Percentiles rank a stretch among this genome's conserved stretches.
Conservation (phyloP, 306 rosid species). For the Inga oerstediana region DNA sequence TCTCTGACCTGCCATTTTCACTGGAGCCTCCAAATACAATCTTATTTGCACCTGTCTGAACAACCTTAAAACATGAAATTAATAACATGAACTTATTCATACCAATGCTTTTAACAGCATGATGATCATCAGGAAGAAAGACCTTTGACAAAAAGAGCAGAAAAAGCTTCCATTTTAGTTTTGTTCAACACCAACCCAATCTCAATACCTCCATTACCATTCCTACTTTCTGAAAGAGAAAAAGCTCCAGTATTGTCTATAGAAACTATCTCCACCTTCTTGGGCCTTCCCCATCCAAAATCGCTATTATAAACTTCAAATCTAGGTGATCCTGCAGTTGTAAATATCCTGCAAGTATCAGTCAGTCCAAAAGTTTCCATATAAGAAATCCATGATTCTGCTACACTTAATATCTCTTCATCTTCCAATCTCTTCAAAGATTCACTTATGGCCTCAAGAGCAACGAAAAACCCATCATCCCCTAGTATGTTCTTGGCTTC, state of each 20-base stretch:
- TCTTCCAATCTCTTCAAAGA: slow-evolving; percentile 27
- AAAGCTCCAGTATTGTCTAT: not conserved
- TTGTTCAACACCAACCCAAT: not conserved
- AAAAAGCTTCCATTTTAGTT: not conserved
- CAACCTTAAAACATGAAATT: not conserved
- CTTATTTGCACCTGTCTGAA: too few species aligned
- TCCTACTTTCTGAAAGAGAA: not conserved
- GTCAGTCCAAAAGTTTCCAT: not conserved
- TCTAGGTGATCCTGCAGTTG: slow-evolving; percentile 55
- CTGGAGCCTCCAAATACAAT: too few species aligned
- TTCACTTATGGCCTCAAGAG: slow-evolving; percentile 28
- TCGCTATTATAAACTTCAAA: slow-evolving; percentile 32
- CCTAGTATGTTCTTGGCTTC: not conserved
- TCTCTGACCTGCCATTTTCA: too few species aligned
- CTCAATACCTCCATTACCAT: not conserved
- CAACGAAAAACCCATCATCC: not conserved
- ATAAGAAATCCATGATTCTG: not conserved
- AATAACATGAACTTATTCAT: not conserved
- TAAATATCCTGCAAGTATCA: not conserved
- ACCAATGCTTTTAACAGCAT: not conserved
- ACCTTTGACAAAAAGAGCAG: not conserved
- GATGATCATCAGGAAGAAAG: not conserved
- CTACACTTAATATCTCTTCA: slow-evolving; percentile 18
- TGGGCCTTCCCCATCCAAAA: not conserved
- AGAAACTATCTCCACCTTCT: not conserved